A percentile compares a stretch with the other conserved stretches of the same genome.
phyloP scores from a whole-genome alignment of 2,329 filamentous ascomycete species.

The Trichoderma guizhouense region DNA sequence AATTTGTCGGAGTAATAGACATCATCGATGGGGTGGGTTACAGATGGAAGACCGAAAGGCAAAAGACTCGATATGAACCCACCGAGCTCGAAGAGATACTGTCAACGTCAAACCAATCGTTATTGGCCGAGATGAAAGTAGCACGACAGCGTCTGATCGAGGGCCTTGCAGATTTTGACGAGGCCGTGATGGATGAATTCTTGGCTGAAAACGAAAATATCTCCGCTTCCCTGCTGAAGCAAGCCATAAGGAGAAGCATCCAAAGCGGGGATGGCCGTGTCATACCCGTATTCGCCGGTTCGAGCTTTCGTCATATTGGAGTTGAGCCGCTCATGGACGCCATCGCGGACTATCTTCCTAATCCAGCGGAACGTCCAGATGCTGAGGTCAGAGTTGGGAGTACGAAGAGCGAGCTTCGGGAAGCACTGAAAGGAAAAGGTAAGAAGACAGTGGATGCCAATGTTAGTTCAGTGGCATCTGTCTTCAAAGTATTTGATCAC shows the following conservation, averaged over 20 bases:
- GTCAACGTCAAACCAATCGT: constrained; percentile 44
- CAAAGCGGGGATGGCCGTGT: constrained; percentile 65
- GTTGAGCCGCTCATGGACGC: constrained; percentile 89
- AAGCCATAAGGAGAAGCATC: constrained; percentile 71
- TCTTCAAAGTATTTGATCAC: constrained; percentile 96
- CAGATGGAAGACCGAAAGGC: constrained; percentile 57
- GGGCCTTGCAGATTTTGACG: constrained; percentile 82
- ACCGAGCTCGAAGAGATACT: constrained; percentile 41
- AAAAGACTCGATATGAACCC: constrained; percentile 36
- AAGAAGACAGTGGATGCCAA: constrained; percentile 36
- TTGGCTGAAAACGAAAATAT: constrained; percentile 76
- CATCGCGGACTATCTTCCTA: constrained; percentile 81
- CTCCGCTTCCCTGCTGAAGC: constrained; percentile 61
- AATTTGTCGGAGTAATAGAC: constrained; percentile 81
- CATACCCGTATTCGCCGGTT: constrained; percentile 85
- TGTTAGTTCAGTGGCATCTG: constrained; percentile 55
- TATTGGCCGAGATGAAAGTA: constrained; percentile 64
- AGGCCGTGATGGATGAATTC: constrained; percentile 79
- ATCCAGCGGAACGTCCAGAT: constrained; percentile 74
- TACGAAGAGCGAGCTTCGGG: constrained; percentile 36
- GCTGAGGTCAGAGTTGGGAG: constrained; percentile 70
- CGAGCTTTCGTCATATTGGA: constrained; percentile 90
- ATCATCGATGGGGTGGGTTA: constrained; percentile 72
- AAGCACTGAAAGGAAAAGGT: constrained; percentile 39
- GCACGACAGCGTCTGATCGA: constrained; percentile 80